phyloP scores from a whole-genome alignment of 305 asterid species.

The Caryopteris hybrid region DNA sequence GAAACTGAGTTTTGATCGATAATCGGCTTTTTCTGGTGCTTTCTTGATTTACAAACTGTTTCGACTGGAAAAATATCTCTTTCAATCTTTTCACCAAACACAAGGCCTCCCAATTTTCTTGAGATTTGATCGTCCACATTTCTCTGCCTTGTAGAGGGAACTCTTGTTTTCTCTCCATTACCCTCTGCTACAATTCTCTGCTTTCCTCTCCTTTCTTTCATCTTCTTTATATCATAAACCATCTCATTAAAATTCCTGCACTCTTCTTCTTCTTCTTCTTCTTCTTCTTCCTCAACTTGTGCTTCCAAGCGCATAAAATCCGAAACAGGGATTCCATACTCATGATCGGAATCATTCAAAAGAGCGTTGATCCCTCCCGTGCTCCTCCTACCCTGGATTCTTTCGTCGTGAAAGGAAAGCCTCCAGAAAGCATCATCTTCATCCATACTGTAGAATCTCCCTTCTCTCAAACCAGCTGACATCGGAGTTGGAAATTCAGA shows the following conservation, averaged over 20 bases:
- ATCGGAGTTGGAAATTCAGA: constrained; percentile 15
- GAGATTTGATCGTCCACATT: too few relatives aligned
- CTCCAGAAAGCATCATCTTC: constrained; percentile 58
- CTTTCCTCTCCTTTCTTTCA: constrained; percentile 24
- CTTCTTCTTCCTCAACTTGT: too few relatives aligned
- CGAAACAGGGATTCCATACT: constrained; percentile 14
- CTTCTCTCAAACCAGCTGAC: constrained; percentile 23
- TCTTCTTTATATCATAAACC: constrained; percentile 31
- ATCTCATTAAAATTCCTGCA: constrained; percentile 29
- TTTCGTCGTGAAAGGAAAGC: constrained; percentile 49
- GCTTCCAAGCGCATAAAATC: too few relatives aligned
- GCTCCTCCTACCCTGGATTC: constrained; percentile 26
- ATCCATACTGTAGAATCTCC: constrained; percentile 48
- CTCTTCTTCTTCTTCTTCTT: too few relatives aligned
- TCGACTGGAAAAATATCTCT: background rate
- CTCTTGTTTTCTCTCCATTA: too few relatives aligned
- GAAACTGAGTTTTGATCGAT: too few relatives aligned
- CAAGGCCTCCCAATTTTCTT: too few relatives aligned
- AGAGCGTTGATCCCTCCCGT: constrained; percentile 33
- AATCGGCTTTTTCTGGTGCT: too few relatives aligned
- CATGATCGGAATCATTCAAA: constrained; percentile 28
- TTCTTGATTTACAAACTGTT: too few relatives aligned
- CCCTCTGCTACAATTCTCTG: too few relatives aligned
- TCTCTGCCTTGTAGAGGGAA: background rate
- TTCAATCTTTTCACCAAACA: too few relatives aligned